Base-by-base conservation (phyloP, 129 eudicot species). In the Scalesia atractyloides region DNA sequence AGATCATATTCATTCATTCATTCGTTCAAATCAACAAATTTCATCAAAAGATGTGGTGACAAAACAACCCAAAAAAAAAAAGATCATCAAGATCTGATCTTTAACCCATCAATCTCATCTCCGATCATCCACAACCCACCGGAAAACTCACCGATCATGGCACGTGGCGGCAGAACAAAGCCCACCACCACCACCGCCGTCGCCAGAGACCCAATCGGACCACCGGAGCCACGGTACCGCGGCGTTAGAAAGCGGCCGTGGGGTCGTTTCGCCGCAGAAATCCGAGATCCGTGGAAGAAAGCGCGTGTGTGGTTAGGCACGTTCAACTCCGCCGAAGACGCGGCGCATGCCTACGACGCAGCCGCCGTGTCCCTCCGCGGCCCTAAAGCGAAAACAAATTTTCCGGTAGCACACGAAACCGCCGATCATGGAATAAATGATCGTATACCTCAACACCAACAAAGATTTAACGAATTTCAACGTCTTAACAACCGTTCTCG, bases 241-340 rank as follows among this genome's bases (percentile, higher is more conserved):
- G 89, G 89, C 16, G 89, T 84, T 50, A 66, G 89, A 7, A 78
- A 75, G 71, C 49, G 89, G 26, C 89, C 89, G 17, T 84, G 89
- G 89, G 89, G 89, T 37, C 73, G 86, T 10, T 84, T 77, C 77
- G 89, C 89, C 19, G 89, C 89, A 22, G 89, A 84, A 81, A 84
- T 84, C 78, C 85, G 89, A 9, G 89, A 81, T 77, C 89, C 89
- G 15, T 81, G 83, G 83, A 84, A 84, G 73, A 84, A 84, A 70
- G 66, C 81, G 4, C 89, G 89, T 5, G 89, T 84, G 16, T 84
- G 89, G 89, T 47, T 84, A 16, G 89, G 89, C n/a, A 84, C 89
- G 0, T 84, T 84, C 36, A 79, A 84, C 52, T 73, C 89, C 11
- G 86, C 89, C 1, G 81, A 50, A n/a, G 85, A 76, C 66, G 90